Base-by-base conservation (phyloP, 2,329 filamentous ascomycete species). In the Talaromyces pinophilus region DNA sequence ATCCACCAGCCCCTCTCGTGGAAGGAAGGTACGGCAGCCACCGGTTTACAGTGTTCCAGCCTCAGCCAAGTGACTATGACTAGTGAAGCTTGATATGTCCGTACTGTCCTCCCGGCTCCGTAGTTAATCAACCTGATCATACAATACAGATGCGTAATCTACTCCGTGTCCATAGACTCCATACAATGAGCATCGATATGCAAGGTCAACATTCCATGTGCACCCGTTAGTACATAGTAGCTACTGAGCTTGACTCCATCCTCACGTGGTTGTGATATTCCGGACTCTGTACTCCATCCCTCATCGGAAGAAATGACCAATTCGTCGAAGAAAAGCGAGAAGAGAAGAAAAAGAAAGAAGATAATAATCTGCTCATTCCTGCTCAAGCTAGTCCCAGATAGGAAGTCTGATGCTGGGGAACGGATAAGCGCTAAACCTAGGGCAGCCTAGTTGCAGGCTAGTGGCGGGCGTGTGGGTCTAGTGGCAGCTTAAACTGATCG, bases 291-390 rank as follows among this genome's bases (percentile, higher is more conserved):
- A 50, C 11, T 28, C 3, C 6, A 6, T 11, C 11, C 2, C 3
- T 48, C 46, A 46, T 11, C 46, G 19, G 10, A 35, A 35, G 33
- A 35, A 35, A 11, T 2, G 11, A 22, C 19, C 10, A 48, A 25
- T 6, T 25, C 46, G 46, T 48, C 46, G 2, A 13, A 28, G 19
- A 42, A 28, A 15, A 22, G 19, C 11, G 22, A 50, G 1, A 50
- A n/a, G 15, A 30, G 28, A 52, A 11, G 1, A 15, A 50, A 15
- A 48, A 13, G 15, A 30, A 30, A 10, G 25, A 17, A 50, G 63
- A 62, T n/a, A 42, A 64, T 61, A 75, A 75, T 74, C 60, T 74
- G 73, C 73, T 75, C 73, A 75, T 73, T 70, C 71, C 59, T 72
- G 69, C 73, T 73, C 73, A 72, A 46, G 60, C 65, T 62, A 60